Evolutionary conservation across 495 filamentous ascomycete genomes (phyloP).

Genomic region (Polyplosphaeria fusca): DNA sequence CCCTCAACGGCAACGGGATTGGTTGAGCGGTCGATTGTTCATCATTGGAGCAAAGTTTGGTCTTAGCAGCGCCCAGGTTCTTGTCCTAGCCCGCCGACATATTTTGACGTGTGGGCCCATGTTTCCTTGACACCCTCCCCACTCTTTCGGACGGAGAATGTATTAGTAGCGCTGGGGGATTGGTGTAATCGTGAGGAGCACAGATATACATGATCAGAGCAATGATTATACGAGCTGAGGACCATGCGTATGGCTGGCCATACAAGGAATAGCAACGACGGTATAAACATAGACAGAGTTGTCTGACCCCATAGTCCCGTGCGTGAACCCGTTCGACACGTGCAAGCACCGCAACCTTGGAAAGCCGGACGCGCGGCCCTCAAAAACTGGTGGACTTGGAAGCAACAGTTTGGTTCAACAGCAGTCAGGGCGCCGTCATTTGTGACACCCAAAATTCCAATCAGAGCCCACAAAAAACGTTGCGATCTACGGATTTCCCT

Average conservation of each 20-base stretch:
- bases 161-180: not conserved
- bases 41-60: slow-evolving; percentile 33
- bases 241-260: not conserved
- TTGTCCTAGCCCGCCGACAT: slow-evolving; percentile 31
- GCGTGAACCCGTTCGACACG: too few species aligned
- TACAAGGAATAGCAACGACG: too few species aligned
- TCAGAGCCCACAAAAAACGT: too few species aligned
- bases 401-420: too few species aligned
- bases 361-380: too few species aligned
- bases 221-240: not conserved
- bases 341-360: too few species aligned
- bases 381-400: too few species aligned
- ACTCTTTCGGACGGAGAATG: not conserved
- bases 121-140: slow-evolving; percentile 14
- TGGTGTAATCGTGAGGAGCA: not conserved
- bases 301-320: too few species aligned
- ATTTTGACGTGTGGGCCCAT: slow-evolving; percentile 34
- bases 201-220: not conserved
- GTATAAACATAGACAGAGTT: too few species aligned
- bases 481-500: too few species aligned
- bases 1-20: slow-evolving; percentile 27
- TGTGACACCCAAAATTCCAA: too few species aligned
- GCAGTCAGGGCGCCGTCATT: too few species aligned
- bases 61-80: slow-evolving; percentile 29
- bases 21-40: slow-evolving; percentile 33